Conservation (phyloP, 2,329 filamentous ascomycete genomes). For the Dactylellina drechsleri region DNA sequence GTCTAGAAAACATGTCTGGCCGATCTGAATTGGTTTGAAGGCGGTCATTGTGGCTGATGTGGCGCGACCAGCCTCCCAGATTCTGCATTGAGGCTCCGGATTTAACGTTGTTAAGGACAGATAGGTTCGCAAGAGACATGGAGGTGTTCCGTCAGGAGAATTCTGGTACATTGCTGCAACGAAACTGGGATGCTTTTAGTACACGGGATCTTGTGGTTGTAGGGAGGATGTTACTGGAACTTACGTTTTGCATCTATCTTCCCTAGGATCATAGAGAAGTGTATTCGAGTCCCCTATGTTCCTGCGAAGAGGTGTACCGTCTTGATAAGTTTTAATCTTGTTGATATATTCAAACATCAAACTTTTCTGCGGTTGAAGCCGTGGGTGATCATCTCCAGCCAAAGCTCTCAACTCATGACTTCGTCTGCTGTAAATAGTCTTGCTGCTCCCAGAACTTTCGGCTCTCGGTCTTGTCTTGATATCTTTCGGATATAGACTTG, state of each 20-base stretch:
- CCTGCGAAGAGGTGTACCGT: not conserved
- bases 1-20: conserved; percentile 92
- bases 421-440: conserved; percentile 87
- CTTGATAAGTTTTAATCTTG: conserved; percentile 32
- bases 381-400: conserved; percentile 15
- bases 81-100: conserved; percentile 85
- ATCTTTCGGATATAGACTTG: conserved; percentile 21
- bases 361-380: conserved; percentile 17
- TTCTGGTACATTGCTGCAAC: conserved; percentile 92
- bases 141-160: conserved; percentile 73
- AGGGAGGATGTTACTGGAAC: not conserved
- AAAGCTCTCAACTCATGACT: conserved; percentile 88
- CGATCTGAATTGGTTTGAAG: conserved; percentile 94
- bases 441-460: conserved; percentile 29
- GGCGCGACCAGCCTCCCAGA: conserved; percentile 97
- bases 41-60: conserved; percentile 89
- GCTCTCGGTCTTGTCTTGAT: conserved; percentile 21
- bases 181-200: conserved; percentile 33
- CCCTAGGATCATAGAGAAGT: conserved; percentile 52
- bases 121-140: conserved; percentile 87
- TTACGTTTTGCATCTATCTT: conserved; percentile 52
- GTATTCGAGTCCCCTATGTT: conserved; percentile 35
- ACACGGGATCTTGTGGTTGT: too few species aligned
- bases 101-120: conserved; percentile 70
- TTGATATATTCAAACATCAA: conserved; percentile 32